These are phyloP conservation scores for Suillus weaverae DNA, from an alignment of 768 basidiomycete genomes.

Conservation along the genomic window DNA sequence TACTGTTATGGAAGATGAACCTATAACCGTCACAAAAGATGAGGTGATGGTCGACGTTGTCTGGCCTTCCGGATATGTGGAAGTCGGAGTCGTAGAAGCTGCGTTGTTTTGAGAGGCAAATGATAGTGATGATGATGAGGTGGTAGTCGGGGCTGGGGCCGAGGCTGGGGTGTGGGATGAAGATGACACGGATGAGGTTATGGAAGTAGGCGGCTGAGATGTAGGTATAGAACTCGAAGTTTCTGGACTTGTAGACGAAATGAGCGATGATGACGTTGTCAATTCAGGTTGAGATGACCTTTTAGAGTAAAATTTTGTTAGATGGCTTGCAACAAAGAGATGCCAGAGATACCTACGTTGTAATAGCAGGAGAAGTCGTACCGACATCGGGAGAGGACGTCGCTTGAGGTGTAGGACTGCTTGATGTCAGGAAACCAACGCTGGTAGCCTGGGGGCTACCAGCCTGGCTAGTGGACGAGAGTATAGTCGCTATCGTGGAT, in stretches of 20 bases:
- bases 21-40: slow-evolving; percentile 18
- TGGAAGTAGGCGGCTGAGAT: slow-evolving; percentile 1
- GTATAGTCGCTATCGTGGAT: neutral
- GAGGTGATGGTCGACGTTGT: slow-evolving; percentile 15
- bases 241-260: neutral
- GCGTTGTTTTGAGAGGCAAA: neutral
- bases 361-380: slow-evolving; percentile 9
- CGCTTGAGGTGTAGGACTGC: neutral
- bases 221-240: neutral
- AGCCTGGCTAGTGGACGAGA: neutral
- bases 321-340: neutral
- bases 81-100: slow-evolving; percentile 11
- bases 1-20: slow-evolving; percentile 19
- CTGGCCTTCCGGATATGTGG: neutral
- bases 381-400: neutral
- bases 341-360: slow-evolving; percentile 16
- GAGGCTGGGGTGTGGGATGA: neutral
- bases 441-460: neutral
- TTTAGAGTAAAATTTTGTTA: neutral
- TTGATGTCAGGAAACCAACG: neutral
- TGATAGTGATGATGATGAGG: neutral
- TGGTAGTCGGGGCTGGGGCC: neutral
- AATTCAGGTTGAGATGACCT: neutral
- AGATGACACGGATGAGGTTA: neutral
- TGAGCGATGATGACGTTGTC: neutral